Base-by-base conservation (phyloP, 202 grass and related monocot species). In the Hordeum pubiflorum region DNA sequence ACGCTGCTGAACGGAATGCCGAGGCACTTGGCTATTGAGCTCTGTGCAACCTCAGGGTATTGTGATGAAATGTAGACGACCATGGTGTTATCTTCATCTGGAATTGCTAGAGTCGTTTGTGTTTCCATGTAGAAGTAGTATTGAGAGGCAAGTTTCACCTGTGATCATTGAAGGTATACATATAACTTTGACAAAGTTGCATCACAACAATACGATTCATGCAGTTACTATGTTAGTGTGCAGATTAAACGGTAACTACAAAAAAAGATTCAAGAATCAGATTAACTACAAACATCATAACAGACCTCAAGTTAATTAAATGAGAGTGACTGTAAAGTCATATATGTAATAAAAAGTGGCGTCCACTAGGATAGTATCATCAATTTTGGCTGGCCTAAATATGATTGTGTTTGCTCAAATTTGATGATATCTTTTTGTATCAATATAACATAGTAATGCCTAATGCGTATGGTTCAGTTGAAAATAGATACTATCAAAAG, bases 71-170 rank as follows among this genome's bases (percentile, higher is more conserved):
- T 91, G 68, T 97, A 97, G 5, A 97, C 84, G 13, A 83, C 48
- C 23, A 97, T 79, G 34, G 86, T 91, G 27, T 93, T 93, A 86
- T 97, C 84, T 81, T 93, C 93, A 65, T 97, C 93, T 76, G 93
- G 93, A 86, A 93, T 67, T 37, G 93, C 88, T 32, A 97, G 81
- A 60, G 86, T 82, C 36, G 90, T 77, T 17, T 97, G 93, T 63
- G 91, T 89, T 79, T 93, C 93, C 91, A 97, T 97, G 68, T 97
- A 93, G 72, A 93, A 97, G 33, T 91, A 76, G 61, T 97, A 93
- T 38, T 97, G 84, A 33, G 91, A 97, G 5, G 65, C 82, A 72
- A 97, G 69, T 84, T 93, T 93, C 57, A 97, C 86, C 94, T 97
- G 84, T n/a, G 84, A 81, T 43, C 17, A 70, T 55, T 13, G 33